These are phyloP conservation scores for Boletus mariae DNA, from an alignment of 1,284 basidiomycete genomes.

Conservation along the genomic window DNA sequence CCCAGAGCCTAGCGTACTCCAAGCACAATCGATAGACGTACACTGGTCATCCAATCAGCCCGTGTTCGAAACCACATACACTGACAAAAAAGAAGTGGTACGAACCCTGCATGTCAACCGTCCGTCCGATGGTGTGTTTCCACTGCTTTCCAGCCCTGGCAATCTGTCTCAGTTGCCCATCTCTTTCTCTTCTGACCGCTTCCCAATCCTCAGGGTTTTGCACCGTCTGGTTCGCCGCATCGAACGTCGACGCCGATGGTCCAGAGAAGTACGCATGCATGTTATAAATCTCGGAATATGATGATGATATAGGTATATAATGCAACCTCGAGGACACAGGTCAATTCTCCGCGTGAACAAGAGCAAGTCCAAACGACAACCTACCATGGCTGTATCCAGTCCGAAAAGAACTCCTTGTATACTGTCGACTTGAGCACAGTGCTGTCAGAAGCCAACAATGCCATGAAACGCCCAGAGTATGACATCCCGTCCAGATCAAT, in stretches of 20 bases:
- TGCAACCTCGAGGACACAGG: slow-evolving; percentile 64
- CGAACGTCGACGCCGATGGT: slow-evolving; percentile 58
- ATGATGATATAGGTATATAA: slow-evolving; percentile 84
- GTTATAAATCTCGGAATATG: slow-evolving; percentile 90
- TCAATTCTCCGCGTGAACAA: background rate
- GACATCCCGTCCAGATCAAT: slow-evolving; percentile 92
- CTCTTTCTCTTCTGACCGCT: slow-evolving; percentile 56
- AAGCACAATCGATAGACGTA: slow-evolving; percentile 88
- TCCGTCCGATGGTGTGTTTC: slow-evolving; percentile 79
- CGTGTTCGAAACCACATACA: background rate
- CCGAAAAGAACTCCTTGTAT: slow-evolving; percentile 85
- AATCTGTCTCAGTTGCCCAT: slow-evolving; percentile 74
- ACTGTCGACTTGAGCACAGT: slow-evolving; percentile 87
- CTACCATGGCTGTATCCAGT: slow-evolving; percentile 82
- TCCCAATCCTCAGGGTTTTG: slow-evolving; percentile 22
- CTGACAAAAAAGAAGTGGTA: background rate
- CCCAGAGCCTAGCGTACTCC: slow-evolving; percentile 12
- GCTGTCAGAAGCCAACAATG: slow-evolving; percentile 83
- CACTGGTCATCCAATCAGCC: slow-evolving; percentile 38
- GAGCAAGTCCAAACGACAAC: slow-evolving; percentile 23
- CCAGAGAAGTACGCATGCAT: slow-evolving; percentile 89
- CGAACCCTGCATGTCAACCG: slow-evolving; percentile 85
- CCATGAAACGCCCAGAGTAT: slow-evolving; percentile 86
- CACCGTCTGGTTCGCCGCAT: slow-evolving; percentile 44
- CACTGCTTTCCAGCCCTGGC: slow-evolving; percentile 86